Percentiles rank a stretch among this genome's conserved stretches.
Conservation (phyloP, 83 land plant species). For the Diphasiastrum complanatum region DNA sequence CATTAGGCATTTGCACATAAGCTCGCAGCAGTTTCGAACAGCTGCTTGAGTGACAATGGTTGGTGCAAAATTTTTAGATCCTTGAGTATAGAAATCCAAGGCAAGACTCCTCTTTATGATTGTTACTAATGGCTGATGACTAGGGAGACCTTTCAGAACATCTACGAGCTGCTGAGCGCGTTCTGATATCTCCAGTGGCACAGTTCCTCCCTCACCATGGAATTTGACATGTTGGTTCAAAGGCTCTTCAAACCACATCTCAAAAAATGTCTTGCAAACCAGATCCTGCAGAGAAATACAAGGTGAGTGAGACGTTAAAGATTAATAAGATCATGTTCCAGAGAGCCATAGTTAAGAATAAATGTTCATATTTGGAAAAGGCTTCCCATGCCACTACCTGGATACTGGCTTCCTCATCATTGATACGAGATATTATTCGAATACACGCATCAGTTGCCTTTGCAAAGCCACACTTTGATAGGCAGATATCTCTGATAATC, state of each 20-base stretch:
- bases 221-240: slow-evolving; percentile 38
- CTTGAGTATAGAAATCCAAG: slow-evolving; percentile 82
- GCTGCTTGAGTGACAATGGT: slow-evolving; percentile 58
- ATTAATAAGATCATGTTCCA: no score
- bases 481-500: slow-evolving; percentile 85
- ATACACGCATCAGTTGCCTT: slow-evolving; percentile 75
- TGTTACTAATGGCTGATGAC: slow-evolving; percentile 66
- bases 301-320: no score
- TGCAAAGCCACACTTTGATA: slow-evolving; percentile 64
- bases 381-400: slow-evolving; percentile 36
- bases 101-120: slow-evolving; percentile 83
- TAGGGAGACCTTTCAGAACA: slow-evolving; percentile 60
- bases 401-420: slow-evolving; percentile 92
- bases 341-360: slow-evolving; percentile 5
- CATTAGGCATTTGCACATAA: slow-evolving; percentile 89
- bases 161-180: slow-evolving; percentile 95
- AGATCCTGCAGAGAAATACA: slow-evolving; percentile 81
- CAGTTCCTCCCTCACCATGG: slow-evolving; percentile 58
- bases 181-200: slow-evolving; percentile 75
- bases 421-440: slow-evolving; percentile 88
- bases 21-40: slow-evolving; percentile 79
- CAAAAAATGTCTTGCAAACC: slow-evolving; percentile 96
- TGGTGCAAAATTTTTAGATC: slow-evolving; percentile 61
- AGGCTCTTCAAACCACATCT: slow-evolving; percentile 94
- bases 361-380: neutral